A percentile compares a stretch with the other conserved stretches of the same genome.
Conservation (phyloP, 768 basidiomycete species). For the Lactifluus echinatus region DNA sequence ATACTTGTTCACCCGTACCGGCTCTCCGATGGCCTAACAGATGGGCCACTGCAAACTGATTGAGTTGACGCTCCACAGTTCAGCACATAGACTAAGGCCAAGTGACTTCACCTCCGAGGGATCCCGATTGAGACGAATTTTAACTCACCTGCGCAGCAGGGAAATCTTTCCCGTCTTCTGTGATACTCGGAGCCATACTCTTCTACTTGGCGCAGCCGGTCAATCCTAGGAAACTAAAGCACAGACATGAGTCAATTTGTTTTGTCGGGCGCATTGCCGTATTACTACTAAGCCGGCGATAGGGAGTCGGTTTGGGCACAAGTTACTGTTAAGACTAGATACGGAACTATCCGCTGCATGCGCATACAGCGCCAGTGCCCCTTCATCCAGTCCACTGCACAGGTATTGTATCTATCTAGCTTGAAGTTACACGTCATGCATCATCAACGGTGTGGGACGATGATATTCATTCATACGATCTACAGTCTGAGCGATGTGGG, state of each 20-base stretch:
- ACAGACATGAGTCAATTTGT: slow-evolving; percentile 10
- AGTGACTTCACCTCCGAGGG: not conserved
- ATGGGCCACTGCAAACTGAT: not conserved
- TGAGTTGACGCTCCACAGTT: not conserved
- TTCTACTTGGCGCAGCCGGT: not conserved
- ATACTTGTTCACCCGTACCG: not conserved
- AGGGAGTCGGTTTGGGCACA: not conserved
- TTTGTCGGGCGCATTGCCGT: not conserved
- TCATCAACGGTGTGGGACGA: not conserved
- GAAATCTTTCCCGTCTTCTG: not conserved
- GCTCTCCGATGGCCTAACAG: not conserved
- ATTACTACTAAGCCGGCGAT: not conserved
- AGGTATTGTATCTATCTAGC: not conserved
- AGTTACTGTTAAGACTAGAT: not conserved
- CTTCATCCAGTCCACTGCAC: not conserved
- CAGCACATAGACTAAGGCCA: not conserved
- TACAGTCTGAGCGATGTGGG: not conserved
- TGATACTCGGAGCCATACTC: not conserved
- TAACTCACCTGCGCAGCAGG: slow-evolving; percentile 10
- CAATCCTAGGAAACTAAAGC: slow-evolving; percentile 9
- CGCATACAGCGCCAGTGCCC: not conserved
- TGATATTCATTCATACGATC: not conserved
- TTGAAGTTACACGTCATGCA: not conserved
- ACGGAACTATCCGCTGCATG: not conserved
- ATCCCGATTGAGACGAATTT: not conserved